phyloP scores from a whole-genome alignment of 2,329 filamentous ascomycete genomes.

The Cyphellophora attinorum region DNA sequence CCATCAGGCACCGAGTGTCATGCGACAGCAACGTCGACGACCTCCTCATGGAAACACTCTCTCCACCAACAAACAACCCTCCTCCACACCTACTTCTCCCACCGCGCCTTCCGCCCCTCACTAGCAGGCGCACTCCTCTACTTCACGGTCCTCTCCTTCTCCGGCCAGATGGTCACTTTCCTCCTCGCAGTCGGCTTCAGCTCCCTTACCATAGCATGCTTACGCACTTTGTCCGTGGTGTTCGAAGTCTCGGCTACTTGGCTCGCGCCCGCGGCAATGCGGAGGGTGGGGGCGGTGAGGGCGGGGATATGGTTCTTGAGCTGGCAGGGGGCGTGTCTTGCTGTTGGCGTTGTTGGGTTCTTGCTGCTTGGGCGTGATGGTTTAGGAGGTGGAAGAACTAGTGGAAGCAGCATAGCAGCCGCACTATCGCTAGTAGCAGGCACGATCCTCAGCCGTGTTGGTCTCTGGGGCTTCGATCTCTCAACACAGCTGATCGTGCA shows the following conservation, averaged over 20 bases:
- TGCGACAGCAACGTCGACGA: no score
- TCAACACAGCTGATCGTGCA: conserved; percentile 53
- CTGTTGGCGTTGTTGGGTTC: conserved; percentile 35
- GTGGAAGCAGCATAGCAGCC: neutral
- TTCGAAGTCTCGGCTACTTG: conserved; percentile 47
- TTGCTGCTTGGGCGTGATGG: no score
- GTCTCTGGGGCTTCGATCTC: conserved; percentile 54
- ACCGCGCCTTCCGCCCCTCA: conserved; percentile 33
- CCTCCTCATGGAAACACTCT: neutral
- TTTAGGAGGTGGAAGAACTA: no score
- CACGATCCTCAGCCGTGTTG: conserved; percentile 48
- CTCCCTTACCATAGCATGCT: conserved; percentile 37
- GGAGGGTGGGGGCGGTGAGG: conserved; percentile 48
- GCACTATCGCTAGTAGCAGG: conserved; percentile 32
- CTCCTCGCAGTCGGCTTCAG: conserved; percentile 40
- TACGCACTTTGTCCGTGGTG: conserved; percentile 36
- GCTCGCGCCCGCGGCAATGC: conserved; percentile 41
- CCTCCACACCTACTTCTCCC: conserved; percentile 25
- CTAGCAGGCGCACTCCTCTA: conserved; percentile 43
- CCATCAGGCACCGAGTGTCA: no score
- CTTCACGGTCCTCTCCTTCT: conserved; percentile 46
- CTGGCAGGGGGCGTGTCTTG: conserved; percentile 54
- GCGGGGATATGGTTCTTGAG: conserved; percentile 61
- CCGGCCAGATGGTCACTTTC: conserved; percentile 47
- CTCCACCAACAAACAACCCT: neutral